These are phyloP conservation scores for Cordyceps javanica DNA, from an alignment of 2,329 filamentous ascomycete species.

Conservation along the genomic window DNA sequence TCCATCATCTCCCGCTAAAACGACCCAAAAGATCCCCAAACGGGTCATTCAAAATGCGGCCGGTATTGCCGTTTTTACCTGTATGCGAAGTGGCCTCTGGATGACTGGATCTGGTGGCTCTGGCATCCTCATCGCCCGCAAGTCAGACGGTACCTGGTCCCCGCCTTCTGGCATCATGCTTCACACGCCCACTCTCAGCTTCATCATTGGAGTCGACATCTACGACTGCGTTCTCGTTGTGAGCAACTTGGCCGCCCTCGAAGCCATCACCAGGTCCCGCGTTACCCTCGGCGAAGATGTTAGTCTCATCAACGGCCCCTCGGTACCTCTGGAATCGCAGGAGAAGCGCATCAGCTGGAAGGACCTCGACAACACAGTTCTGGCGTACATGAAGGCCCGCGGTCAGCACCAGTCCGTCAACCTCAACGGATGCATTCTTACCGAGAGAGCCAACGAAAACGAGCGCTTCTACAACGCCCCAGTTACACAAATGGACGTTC, in stretches of 20 bases:
- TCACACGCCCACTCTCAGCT: constrained; percentile 82
- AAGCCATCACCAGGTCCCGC: constrained; percentile 73
- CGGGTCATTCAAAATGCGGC: constrained; percentile 84
- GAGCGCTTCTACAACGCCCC: constrained; percentile 49
- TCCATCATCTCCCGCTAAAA: constrained; percentile 45
- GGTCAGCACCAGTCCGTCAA: constrained; percentile 50
- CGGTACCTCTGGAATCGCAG: constrained; percentile 49
- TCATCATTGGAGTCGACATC: constrained; percentile 86
- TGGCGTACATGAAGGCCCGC: constrained; percentile 53
- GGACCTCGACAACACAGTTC: constrained; percentile 47
- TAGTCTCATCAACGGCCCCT: constrained; percentile 68
- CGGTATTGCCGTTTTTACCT: constrained; percentile 88
- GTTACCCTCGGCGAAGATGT: constrained; percentile 80
- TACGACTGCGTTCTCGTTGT: constrained; percentile 95
- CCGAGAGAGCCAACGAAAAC: constrained; percentile 53
- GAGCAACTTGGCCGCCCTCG: constrained; percentile 76
- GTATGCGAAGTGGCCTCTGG: constrained; percentile 90
- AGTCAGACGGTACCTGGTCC: constrained; percentile 84
- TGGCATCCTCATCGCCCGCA: constrained; percentile 76
- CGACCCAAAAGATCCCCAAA: constrained; percentile 76
- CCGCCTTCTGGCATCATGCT: constrained; percentile 86
- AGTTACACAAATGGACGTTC: constrained; percentile 48
- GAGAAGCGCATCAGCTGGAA: constrained; percentile 47
- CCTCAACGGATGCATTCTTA: constrained; percentile 50
- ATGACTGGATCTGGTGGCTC: constrained; percentile 86